These are phyloP conservation scores for Wickerhamiella spandovensis DNA, from an alignment of 805 yeast genomes.

Conservation along the genomic window DNA sequence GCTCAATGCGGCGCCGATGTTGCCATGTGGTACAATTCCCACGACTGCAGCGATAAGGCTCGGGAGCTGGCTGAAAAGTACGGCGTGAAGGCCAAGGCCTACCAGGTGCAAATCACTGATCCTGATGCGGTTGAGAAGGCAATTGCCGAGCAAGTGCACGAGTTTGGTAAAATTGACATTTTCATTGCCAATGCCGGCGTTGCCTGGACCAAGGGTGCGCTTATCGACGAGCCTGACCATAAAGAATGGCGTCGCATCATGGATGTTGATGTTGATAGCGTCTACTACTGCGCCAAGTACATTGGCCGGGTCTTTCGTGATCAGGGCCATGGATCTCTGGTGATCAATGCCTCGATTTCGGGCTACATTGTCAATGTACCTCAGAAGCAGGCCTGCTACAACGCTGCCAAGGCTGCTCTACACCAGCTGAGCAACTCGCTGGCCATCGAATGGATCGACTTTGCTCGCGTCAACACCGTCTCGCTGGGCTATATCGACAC, in stretches of 20 bases:
- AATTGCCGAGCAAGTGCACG: constrained; percentile 39
- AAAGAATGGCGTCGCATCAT: constrained; percentile 59
- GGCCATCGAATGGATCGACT: constrained; percentile 79
- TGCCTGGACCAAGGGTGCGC: constrained; percentile 59
- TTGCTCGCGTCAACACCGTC: constrained; percentile 68
- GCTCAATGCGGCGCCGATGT: constrained; percentile 83
- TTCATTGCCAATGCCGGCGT: constrained; percentile 87
- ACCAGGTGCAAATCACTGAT: constrained; percentile 45
- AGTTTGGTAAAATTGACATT: constrained; percentile 69
- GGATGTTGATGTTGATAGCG: constrained; percentile 65
- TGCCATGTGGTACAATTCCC: constrained; percentile 52
- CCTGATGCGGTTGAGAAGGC: constrained; percentile 36
- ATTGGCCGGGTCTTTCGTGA: constrained; percentile 60
- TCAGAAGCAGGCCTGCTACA: constrained; percentile 73
- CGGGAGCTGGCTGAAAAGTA: constrained; percentile 40
- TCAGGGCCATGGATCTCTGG: constrained; percentile 66
- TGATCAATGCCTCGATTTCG: constrained; percentile 81
- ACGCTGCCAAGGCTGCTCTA: constrained; percentile 76
- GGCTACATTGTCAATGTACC: constrained; percentile 81
- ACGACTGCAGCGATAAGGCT: constrained; percentile 54
- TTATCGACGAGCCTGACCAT: constrained; percentile 36
- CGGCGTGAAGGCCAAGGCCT: constrained; percentile 49
- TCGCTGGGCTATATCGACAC: constrained; percentile 77
- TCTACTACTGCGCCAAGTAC: constrained; percentile 63
- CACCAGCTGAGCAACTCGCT: constrained; percentile 61